Evolutionary conservation across 192 early-diverging fungal genomes (phyloP).

Genomic region (Podila epigama): DNA sequence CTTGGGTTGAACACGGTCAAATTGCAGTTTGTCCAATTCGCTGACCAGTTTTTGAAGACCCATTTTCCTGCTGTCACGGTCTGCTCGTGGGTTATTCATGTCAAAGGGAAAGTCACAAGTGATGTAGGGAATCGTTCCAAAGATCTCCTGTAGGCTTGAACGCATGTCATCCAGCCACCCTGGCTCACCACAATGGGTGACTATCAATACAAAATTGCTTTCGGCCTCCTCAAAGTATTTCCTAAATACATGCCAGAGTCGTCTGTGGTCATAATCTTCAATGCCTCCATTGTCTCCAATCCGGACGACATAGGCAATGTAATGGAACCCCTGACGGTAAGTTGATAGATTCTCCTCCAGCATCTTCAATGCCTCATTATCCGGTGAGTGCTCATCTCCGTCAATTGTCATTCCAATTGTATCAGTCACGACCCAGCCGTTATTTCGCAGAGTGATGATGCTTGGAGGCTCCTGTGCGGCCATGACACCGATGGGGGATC

Average conservation of each 20-base stretch:
- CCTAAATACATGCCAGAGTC: background rate
- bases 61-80: background rate
- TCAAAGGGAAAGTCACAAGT: background rate
- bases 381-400: background rate
- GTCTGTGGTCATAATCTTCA: background rate
- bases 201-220: background rate
- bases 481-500: background rate
- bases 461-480: background rate
- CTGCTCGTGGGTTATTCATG: background rate
- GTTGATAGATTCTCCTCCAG: background rate
- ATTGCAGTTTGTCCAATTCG: background rate
- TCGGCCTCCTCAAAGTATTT: background rate
- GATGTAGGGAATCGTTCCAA: background rate
- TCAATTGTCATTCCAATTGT: background rate
- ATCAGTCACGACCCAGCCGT: background rate
- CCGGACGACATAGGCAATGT: background rate
- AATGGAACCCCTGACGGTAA: background rate
- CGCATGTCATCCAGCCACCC: background rate
- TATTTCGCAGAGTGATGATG: background rate
- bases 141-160: background rate
- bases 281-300: background rate
- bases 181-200: background rate
- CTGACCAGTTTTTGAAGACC: background rate
- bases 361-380: background rate
- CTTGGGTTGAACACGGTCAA: background rate